These are phyloP conservation scores for Adansonia gregorii DNA, from an alignment of 441 rosid species.

Conservation along the genomic window DNA sequence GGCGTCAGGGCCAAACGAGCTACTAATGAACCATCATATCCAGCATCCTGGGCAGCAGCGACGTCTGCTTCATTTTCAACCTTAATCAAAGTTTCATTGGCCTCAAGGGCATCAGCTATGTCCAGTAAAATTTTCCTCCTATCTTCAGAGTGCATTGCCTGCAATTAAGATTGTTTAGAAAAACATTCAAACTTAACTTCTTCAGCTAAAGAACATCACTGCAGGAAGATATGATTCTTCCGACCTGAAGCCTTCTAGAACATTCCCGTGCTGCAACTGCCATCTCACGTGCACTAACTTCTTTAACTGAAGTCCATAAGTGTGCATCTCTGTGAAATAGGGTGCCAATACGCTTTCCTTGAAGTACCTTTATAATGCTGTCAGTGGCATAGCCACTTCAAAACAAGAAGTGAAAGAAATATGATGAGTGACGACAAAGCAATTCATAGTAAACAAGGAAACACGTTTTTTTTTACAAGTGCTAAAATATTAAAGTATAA, in stretches of 20 bases:
- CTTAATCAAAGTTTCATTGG: conserved; percentile 42
- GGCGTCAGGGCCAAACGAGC: conserved; percentile 51
- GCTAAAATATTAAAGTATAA: not conserved
- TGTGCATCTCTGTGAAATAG: conserved; percentile 50
- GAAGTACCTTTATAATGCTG: conserved; percentile 42
- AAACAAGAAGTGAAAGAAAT: conserved; percentile 31
- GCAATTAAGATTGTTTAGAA: conserved; percentile 20
- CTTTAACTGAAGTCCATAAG: conserved; percentile 37
- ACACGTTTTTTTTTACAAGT: not conserved
- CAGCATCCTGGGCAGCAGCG: conserved; percentile 46
- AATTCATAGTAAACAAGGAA: not conserved
- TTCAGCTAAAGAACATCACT: not conserved
- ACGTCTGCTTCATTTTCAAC: conserved; percentile 53
- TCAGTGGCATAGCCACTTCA: conserved; percentile 45
- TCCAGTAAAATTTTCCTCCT: conserved; percentile 48
- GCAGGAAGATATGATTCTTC: conserved; percentile 8
- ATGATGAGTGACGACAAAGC: conserved; percentile 18
- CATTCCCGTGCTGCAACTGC: conserved; percentile 53
- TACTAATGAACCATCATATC: conserved; percentile 48
- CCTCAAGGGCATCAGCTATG: conserved; percentile 51
- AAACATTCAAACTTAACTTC: conserved; percentile 19
- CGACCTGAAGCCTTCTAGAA: conserved; percentile 49
- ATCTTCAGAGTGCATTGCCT: conserved; percentile 44
- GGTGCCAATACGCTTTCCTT: conserved; percentile 46
- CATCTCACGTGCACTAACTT: conserved; percentile 45